Percentiles rank a stretch among this genome's conserved stretches.
Conservation (phyloP, 1,139 yeast genomes). For the Kurtzmaniella natalensis region DNA sequence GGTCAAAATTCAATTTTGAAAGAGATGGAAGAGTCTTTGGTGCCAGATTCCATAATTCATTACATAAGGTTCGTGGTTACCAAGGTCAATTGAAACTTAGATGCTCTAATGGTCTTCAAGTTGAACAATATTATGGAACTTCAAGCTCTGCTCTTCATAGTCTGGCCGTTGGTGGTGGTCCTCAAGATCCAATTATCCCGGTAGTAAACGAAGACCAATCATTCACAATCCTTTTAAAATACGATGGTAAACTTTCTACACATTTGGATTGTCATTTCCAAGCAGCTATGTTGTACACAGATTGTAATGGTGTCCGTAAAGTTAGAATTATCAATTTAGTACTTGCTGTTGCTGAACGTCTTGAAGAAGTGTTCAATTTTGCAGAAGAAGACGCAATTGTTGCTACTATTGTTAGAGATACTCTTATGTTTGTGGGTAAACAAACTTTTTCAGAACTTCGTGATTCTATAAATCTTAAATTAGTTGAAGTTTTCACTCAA, state of each 20-base stretch:
- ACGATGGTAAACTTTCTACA: slow-evolving; percentile 73
- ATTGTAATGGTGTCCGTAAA: slow-evolving; percentile 67
- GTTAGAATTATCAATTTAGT: slow-evolving; percentile 81
- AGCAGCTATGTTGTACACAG: slow-evolving; percentile 83
- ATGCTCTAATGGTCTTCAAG: slow-evolving; percentile 85
- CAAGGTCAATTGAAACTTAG: slow-evolving; percentile 84
- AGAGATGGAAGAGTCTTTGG: slow-evolving; percentile 68
- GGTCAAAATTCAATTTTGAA: slow-evolving; percentile 63
- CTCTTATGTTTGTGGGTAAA: slow-evolving; percentile 56
- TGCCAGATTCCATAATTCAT: slow-evolving; percentile 51
- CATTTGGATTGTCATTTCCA: slow-evolving; percentile 86
- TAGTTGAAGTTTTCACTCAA: slow-evolving; percentile 71
- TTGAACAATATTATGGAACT: slow-evolving; percentile 69
- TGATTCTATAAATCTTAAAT: slow-evolving; percentile 56
- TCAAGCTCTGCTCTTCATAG: slow-evolving; percentile 26
- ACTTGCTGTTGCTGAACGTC: slow-evolving; percentile 75
- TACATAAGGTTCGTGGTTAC: slow-evolving; percentile 54
- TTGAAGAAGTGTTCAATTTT: slow-evolving; percentile 71
- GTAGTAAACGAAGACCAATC: slow-evolving; percentile 61
- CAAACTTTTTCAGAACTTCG: slow-evolving; percentile 62
- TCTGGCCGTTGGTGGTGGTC: slow-evolving; percentile 31
- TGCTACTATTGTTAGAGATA: slow-evolving; percentile 70
- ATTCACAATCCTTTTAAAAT: slow-evolving; percentile 65
- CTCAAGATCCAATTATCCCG: slow-evolving; percentile 68
- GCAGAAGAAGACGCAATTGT: slow-evolving; percentile 81